phyloP scores from a whole-genome alignment of 179 eudicot species.

The Spinacia oleracea region DNA sequence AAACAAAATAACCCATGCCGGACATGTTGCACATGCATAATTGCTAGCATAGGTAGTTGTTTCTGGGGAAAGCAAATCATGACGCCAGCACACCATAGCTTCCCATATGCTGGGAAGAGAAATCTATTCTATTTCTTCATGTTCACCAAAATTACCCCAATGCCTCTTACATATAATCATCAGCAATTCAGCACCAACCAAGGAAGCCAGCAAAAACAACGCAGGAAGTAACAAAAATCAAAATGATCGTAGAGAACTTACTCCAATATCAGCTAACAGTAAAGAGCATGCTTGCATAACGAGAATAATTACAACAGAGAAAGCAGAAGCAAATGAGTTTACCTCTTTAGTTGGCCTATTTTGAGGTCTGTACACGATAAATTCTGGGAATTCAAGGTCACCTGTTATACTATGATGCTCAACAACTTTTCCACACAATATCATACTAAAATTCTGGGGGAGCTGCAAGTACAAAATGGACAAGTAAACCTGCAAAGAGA shows the following conservation, averaged over 20 bases:
- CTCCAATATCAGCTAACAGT: neutral
- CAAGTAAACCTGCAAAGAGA: constrained; percentile 54
- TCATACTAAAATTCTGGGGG: constrained; percentile 58
- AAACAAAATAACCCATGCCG: neutral
- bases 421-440: constrained; percentile 68
- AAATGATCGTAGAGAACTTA: neutral
- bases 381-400: constrained; percentile 71
- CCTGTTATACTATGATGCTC: constrained; percentile 66
- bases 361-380: constrained; percentile 78
- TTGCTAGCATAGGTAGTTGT: neutral
- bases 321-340: neutral
- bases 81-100: neutral
- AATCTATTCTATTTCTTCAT: neutral
- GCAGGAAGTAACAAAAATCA: neutral
- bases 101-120: neutral
- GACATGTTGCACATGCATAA: neutral
- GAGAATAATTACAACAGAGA: neutral
- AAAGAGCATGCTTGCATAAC: neutral
- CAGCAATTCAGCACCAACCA: neutral
- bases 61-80: neutral
- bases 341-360: constrained; percentile 60
- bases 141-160: neutral
- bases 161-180: neutral
- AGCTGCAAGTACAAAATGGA: constrained; percentile 71
- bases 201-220: neutral